Percentiles rank a stretch among this genome's conserved stretches.
These are phyloP conservation scores for Cinnamomum chago DNA, from an alignment of 164 flowering plant species.

Conservation along the genomic window DNA sequence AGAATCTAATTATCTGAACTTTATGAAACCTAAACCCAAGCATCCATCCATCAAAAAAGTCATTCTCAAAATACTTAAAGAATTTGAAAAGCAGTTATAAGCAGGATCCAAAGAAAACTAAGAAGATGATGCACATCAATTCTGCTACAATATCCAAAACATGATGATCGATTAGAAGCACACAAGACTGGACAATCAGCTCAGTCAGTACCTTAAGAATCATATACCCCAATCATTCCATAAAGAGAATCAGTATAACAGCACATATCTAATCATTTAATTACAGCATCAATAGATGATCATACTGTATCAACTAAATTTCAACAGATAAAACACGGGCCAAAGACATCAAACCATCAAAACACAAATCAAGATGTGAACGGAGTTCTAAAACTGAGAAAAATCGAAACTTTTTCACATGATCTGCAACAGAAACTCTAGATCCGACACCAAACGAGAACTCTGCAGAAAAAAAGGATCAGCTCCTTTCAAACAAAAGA, in stretches of 20 bases:
- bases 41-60: not conserved
- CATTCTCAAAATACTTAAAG: not conserved
- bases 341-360: too few relatives aligned
- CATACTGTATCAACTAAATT: too few relatives aligned
- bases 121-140: not conserved
- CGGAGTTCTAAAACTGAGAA: not conserved
- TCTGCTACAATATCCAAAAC: not conserved
- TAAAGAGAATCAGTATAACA: not conserved
- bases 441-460: not conserved
- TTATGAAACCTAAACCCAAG: not conserved
- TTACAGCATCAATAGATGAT: not conserved
- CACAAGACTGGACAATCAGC: not conserved
- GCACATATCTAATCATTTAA: not conserved
- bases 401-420: not conserved
- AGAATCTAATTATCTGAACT: not conserved
- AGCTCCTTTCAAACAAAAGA: not conserved
- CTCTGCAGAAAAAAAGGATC: not conserved
- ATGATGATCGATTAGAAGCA: not conserved
- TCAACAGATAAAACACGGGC: too few relatives aligned
- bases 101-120: not conserved
- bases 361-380: too few relatives aligned
- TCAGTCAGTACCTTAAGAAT: not conserved
- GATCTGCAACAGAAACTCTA: not conserved
- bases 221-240: not conserved
- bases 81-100: not conserved